A percentile compares a stretch with the other conserved stretches of the same genome.
These are phyloP conservation scores for Colletotrichum somersetense DNA, from an alignment of 2,329 filamentous ascomycete genomes.

Conservation along the genomic window DNA sequence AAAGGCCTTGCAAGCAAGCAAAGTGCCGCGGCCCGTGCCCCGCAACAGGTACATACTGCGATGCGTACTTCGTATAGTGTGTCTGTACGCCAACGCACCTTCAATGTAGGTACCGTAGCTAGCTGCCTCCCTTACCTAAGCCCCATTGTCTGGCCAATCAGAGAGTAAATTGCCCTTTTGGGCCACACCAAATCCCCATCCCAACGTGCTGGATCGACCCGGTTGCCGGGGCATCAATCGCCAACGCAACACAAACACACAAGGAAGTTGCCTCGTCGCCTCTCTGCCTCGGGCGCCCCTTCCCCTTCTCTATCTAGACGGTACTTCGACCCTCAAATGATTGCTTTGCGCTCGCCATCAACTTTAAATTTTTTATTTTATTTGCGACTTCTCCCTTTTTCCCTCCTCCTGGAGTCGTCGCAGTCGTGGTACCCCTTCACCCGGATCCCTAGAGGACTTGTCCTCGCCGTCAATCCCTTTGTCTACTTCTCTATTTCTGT, in stretches of 20 bases:
- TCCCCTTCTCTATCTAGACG: not conserved
- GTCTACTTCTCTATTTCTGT: constrained; percentile 30
- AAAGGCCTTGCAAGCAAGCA: constrained; percentile 4
- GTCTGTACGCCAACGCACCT: constrained; percentile 7
- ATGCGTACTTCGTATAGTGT: too few species aligned
- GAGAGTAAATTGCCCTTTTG: not conserved
- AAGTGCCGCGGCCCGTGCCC: constrained; percentile 26
- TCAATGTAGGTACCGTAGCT: not conserved
- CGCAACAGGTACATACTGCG: not conserved
- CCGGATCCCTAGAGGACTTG: constrained; percentile 33
- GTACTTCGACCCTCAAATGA: constrained; percentile 29
- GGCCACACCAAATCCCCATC: constrained; percentile 35
- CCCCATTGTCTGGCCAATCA: constrained; percentile 1
- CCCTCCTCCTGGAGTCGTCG: not conserved
- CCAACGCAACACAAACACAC: constrained; percentile 39
- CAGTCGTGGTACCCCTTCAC: constrained; percentile 29
- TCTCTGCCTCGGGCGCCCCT: not conserved
- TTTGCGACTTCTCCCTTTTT: not conserved
- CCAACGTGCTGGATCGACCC: constrained; percentile 39
- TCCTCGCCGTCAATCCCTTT: constrained; percentile 27
- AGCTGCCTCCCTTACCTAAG: constrained; percentile 27
- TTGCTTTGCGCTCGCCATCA: constrained; percentile 14
- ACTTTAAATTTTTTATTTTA: not conserved
- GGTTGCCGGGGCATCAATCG: constrained; percentile 45
- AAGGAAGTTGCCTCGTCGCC: constrained; percentile 15